Evolutionary conservation across 805 yeast species (phyloP), one percentile per base, ranked within the genome.

Genomic region (Candida sithepensis): DNA sequence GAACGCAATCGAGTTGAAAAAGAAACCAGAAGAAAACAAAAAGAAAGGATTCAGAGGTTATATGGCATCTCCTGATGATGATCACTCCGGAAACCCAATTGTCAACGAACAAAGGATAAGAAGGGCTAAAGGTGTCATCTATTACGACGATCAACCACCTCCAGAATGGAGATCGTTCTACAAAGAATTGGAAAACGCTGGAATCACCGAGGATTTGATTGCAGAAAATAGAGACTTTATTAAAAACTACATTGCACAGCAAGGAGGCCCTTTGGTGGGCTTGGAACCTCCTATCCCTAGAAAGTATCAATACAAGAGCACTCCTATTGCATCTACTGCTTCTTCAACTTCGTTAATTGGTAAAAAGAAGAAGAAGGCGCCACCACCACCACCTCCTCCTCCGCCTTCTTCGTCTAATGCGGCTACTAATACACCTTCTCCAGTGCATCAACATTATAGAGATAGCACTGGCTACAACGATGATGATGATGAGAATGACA

Each of bases 161-260:
- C 82, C 84, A 4, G 95, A 88, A 62, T 88, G 96, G 96, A 67
- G 91, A 43, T 72, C 83, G 1, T 72, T 88, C 47, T 87, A 88
- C 54, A 68, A 77, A 8, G 90, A 85, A 59, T 72, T 88, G 45
- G 92, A 84, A 37, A 73, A 77, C 18, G 84, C 85, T 45, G 96
- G 96, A 0, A 88, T 88, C 48, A 66, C 88, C 1, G 95, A 88
- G 59, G 96, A 88, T 55, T 84, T 86, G 91, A 88, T 88, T 63
- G 94, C 91, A 0, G 92, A 86, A 45, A 87, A 88, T 61, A 73
- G 90, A 49, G 87, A 85, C 50, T 87, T 88, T 63, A 86, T 88
- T 60, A 88, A 86, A 63, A 84, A 82, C 45, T 88, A 85, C 60
- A 85, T 88, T 49, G 69, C 80, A 3, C 72, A 83, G 57, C 84